phyloP scores from a whole-genome alignment of 2,329 filamentous ascomycete species.

The Cadophora sp. region DNA sequence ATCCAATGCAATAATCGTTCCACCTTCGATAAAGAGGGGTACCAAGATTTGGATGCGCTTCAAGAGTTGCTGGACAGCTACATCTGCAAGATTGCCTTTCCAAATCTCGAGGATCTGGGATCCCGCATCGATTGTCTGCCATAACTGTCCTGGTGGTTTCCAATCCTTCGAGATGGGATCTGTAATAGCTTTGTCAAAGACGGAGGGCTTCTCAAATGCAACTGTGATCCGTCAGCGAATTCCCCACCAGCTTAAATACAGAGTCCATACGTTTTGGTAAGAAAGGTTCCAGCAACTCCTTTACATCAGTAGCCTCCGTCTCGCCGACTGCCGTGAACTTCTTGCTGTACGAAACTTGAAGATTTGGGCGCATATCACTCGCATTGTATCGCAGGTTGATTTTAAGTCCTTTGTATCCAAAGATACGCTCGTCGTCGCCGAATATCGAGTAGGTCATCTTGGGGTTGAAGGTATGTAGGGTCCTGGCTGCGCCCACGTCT shows the following conservation, averaged over 20 bases:
- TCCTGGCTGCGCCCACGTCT: slow-evolving; percentile 57
- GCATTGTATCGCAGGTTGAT: slow-evolving; percentile 74
- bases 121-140: slow-evolving; percentile 66
- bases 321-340: slow-evolving; percentile 75
- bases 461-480: slow-evolving; percentile 76
- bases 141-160: slow-evolving; percentile 78
- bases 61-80: slow-evolving; percentile 72
- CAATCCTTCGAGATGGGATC: slow-evolving; percentile 54
- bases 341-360: slow-evolving; percentile 74
- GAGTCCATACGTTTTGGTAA: slow-evolving; percentile 66
- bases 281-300: slow-evolving; percentile 59
- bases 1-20: slow-evolving; percentile 74
- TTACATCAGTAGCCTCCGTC: slow-evolving; percentile 72
- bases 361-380: slow-evolving; percentile 77
- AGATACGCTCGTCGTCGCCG: slow-evolving; percentile 89
- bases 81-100: slow-evolving; percentile 76
- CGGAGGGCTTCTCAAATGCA: slow-evolving; percentile 67
- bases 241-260: slow-evolving; percentile 8
- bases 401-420: slow-evolving; percentile 84
- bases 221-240: slow-evolving; percentile 53
- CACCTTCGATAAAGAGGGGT: slow-evolving; percentile 90
- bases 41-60: slow-evolving; percentile 84
- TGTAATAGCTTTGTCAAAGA: slow-evolving; percentile 66
- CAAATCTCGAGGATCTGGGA: slow-evolving; percentile 82
- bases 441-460: slow-evolving; percentile 92